These are phyloP conservation scores for Diversispora epigaea DNA, from an alignment of 192 early-diverging fungal genomes.

Conservation along the genomic window DNA sequence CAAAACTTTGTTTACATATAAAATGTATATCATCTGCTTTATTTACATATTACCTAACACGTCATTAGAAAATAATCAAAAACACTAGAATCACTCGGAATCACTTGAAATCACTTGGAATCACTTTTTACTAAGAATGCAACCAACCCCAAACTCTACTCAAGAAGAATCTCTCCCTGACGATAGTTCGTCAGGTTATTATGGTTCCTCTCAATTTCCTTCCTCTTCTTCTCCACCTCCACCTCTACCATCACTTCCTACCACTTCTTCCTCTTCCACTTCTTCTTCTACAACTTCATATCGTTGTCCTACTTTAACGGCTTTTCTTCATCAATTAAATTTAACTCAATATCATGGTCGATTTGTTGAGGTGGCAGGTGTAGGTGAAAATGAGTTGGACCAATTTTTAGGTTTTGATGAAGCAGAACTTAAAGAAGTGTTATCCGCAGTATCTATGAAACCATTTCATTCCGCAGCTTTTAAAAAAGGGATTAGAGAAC, in stretches of 20 bases:
- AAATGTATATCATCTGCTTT: not conserved
- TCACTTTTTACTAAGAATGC: not conserved
- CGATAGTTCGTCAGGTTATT: not conserved
- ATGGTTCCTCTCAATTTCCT: not conserved
- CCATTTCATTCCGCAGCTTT: slow-evolving; percentile 57
- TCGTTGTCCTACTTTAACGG: slow-evolving; percentile 39
- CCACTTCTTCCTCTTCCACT: not conserved
- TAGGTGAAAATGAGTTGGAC: slow-evolving; percentile 48
- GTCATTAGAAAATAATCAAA: no score
- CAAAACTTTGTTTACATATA: not conserved
- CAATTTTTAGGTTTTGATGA: slow-evolving; percentile 54
- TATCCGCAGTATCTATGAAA: slow-evolving; percentile 47
- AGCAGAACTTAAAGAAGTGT: slow-evolving; percentile 50
- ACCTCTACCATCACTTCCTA: no score
- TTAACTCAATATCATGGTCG: slow-evolving; percentile 49
- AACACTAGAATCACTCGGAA: no score
- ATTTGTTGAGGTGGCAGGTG: slow-evolving; percentile 48
- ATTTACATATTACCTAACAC: not conserved
- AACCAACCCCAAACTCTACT: slow-evolving; percentile 10
- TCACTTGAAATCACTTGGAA: no score
- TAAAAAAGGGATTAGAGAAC: slow-evolving; percentile 48
- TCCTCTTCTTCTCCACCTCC: not conserved
- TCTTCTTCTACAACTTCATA: not conserved
- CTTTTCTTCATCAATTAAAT: slow-evolving; percentile 51
- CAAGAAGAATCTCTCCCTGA: slow-evolving; percentile 1